Evolutionary conservation across 352 stramenopile species (phyloP).

Genomic region (Phytopythium mirpurense): DNA sequence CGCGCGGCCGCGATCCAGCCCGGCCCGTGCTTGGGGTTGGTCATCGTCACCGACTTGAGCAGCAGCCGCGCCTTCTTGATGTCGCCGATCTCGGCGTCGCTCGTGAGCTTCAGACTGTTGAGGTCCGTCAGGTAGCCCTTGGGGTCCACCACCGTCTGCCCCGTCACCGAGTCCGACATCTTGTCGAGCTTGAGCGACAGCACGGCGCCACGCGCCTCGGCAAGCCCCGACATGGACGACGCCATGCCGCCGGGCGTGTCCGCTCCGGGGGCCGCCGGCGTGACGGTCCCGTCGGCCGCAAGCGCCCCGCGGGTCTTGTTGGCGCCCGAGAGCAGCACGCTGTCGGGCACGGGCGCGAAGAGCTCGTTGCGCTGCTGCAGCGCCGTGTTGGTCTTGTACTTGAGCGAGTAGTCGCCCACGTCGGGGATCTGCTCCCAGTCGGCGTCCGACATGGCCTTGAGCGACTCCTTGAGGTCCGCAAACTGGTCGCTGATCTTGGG

Average conservation of each 20-base stretch:
- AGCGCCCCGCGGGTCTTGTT: constrained; percentile 9
- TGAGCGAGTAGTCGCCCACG: constrained; percentile 95
- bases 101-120: constrained; percentile 92
- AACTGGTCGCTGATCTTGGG: constrained; percentile 97
- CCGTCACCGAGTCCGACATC: constrained; percentile 95
- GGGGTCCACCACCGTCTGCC: constrained; percentile 96
- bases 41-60: constrained; percentile 95
- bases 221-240: constrained; percentile 83
- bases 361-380: constrained; percentile 91
- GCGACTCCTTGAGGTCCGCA: constrained; percentile 93
- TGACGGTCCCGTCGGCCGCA: constrained; percentile 40
- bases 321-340: constrained; percentile 72
- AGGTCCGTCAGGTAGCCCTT: constrained; percentile 98
- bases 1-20: constrained; percentile 98
- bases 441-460: constrained; percentile 89
- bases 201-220: constrained; percentile 90
- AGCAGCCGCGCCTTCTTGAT: constrained; percentile 98
- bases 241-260: constrained; percentile 61
- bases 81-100: constrained; percentile 95
- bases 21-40: constrained; percentile 97
- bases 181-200: constrained; percentile 95
- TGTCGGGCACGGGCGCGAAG: constrained; percentile 95
- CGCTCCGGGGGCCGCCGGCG: constrained; percentile 17
- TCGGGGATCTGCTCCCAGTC: constrained; percentile 97
- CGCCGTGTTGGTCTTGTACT: constrained; percentile 87